Percentiles rank a stretch among this genome's conserved stretches.
Evolutionary conservation across 345 rosid species (phyloP).

Genomic region (Dipteronia dyeriana): DNA sequence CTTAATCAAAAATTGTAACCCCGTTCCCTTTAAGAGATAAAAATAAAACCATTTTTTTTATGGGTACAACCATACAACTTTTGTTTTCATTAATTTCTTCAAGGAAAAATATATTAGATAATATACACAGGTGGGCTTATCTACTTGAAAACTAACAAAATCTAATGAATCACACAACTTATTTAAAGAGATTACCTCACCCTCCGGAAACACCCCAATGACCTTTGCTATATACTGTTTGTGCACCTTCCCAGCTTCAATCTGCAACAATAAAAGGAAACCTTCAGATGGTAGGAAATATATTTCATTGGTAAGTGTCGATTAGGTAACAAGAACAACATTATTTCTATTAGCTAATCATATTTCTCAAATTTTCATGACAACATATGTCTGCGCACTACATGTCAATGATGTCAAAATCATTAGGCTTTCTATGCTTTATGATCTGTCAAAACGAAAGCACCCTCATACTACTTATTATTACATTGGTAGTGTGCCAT

Average conservation of each 20-base stretch:
- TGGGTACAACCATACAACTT: background rate
- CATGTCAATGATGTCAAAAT: background rate
- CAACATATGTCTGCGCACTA: background rate
- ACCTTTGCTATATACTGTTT: slow-evolving; percentile 80
- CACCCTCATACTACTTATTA: background rate
- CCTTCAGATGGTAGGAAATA: background rate
- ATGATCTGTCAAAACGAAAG: background rate
- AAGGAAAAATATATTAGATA: background rate
- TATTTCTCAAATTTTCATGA: background rate
- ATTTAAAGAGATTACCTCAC: slow-evolving; percentile 55
- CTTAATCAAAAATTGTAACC: background rate
- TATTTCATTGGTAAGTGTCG: background rate
- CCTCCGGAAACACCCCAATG: slow-evolving; percentile 73
- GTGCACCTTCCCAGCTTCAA: slow-evolving; percentile 73
- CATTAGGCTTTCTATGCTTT: background rate
- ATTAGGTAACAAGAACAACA: background rate
- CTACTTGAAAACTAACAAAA: background rate
- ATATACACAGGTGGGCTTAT: background rate
- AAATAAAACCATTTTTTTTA: background rate
- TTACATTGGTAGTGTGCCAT: background rate
- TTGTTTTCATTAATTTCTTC: background rate
- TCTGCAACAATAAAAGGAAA: slow-evolving; percentile 43
- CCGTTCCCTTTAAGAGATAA: background rate
- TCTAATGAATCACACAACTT: slow-evolving; percentile 6
- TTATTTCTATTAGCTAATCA: background rate